Percentiles rank a stretch among this genome's conserved stretches.
These are phyloP conservation scores for Aspergillus glaucus DNA, from an alignment of 2,329 filamentous ascomycete genomes.

Conservation along the genomic window DNA sequence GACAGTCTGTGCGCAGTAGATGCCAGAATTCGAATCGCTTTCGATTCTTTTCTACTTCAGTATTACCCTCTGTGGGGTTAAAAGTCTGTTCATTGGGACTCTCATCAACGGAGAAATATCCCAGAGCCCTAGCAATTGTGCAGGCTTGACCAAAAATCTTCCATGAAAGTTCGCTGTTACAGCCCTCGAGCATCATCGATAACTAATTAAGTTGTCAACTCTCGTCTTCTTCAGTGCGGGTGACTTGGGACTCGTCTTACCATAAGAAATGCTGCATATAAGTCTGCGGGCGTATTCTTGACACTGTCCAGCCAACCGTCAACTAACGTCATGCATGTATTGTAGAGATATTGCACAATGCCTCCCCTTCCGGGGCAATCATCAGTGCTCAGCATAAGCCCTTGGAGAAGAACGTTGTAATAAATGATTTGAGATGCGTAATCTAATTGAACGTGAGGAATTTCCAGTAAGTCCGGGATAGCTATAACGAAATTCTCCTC, in stretches of 20 bases:
- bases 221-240: background rate
- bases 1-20: conserved; percentile 11
- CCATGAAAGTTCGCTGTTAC: conserved; percentile 11
- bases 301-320: conserved; percentile 7
- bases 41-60: conserved; percentile 8
- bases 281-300: conserved; percentile 6
- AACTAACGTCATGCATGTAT: conserved; percentile 1
- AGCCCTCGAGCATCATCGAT: conserved; percentile 11
- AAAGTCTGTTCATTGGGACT: background rate
- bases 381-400: conserved; percentile 4
- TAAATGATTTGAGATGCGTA: conserved; percentile 10
- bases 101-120: conserved; percentile 12
- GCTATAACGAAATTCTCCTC: conserved; percentile 8
- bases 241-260: background rate
- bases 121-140: conserved; percentile 7
- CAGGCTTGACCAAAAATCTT: conserved; percentile 7
- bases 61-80: background rate
- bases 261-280: conserved; percentile 12
- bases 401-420: conserved; percentile 9
- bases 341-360: conserved; percentile 7
- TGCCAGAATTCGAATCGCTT: conserved; percentile 18
- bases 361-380: background rate
- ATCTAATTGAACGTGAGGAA: conserved; percentile 10
- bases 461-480: conserved; percentile 12
- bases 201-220: conserved; percentile 3